phyloP scores from a whole-genome alignment of 163 green algal species.

The Volvox carteri region DNA sequence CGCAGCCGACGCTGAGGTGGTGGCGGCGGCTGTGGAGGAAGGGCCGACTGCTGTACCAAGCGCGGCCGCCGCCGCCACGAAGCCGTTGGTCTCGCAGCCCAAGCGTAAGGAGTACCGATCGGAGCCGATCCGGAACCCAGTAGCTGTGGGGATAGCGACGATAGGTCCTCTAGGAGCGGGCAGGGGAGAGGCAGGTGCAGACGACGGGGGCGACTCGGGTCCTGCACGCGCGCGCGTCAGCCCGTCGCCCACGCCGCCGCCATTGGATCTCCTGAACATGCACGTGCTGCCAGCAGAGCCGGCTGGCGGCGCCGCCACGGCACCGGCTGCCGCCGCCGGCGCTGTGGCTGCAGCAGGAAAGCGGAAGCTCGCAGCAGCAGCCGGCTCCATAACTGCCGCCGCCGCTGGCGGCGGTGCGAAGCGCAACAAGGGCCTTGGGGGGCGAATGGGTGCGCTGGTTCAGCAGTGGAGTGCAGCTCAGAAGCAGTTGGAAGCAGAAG shows the following conservation, averaged over 20 bases:
- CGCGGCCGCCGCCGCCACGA: neutral
- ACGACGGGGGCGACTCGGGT: neutral
- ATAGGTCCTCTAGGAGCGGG: neutral
- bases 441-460: constrained; percentile 71
- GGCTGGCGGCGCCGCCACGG: neutral
- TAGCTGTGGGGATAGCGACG: neutral
- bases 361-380: constrained; percentile 28
- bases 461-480: constrained; percentile 77
- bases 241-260: constrained; percentile 35
- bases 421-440: constrained; percentile 44
- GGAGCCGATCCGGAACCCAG: constrained; percentile 45
- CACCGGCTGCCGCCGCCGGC: neutral
- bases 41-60: too few species aligned
- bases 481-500: constrained; percentile 70
- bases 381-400: neutral
- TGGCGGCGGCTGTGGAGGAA: neutral
- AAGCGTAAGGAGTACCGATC: constrained; percentile 63
- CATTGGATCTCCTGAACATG: constrained; percentile 26
- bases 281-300: neutral
- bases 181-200: constrained; percentile 9
- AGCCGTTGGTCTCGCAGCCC: neutral
- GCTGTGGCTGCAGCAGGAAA: constrained; percentile 43
- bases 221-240: neutral
- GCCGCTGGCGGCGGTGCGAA: constrained; percentile 27
- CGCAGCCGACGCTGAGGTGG: neutral